Evolutionary conservation across 2,329 filamentous ascomycete species (phyloP).

Genomic region (Trichothecium roseum): DNA sequence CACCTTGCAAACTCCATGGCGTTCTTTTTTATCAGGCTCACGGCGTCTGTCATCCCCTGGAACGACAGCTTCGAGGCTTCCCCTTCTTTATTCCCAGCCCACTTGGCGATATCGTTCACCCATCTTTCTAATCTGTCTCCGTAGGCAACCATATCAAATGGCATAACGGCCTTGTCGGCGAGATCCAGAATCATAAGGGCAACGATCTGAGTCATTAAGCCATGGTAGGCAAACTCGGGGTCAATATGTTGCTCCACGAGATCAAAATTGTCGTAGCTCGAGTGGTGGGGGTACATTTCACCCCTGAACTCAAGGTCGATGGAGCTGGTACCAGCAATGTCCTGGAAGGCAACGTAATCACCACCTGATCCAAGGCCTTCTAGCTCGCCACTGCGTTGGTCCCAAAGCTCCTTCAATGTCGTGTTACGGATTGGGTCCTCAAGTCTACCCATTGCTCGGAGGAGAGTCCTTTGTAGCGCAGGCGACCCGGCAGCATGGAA

Average conservation of each 20-base stretch:
- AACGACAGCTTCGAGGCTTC: conserved; percentile 14
- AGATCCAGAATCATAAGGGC: conserved; percentile 78
- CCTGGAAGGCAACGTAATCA: conserved; percentile 85
- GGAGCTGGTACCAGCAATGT: conserved; percentile 80
- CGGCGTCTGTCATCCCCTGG: conserved; percentile 39
- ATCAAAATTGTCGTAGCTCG: conserved; percentile 81
- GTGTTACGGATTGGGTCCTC: conserved; percentile 61
- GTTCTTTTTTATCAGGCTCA: conserved; percentile 41
- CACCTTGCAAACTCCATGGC: conserved; percentile 58
- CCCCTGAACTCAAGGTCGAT: conserved; percentile 75
- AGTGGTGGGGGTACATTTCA: conserved; percentile 59
- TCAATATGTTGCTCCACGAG: conserved; percentile 77
- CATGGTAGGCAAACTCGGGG: conserved; percentile 74
- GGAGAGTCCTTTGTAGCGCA: conserved; percentile 61
- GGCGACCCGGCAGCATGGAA: conserved; percentile 77
- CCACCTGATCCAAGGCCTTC: conserved; percentile 63
- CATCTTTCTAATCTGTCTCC: conserved; percentile 54
- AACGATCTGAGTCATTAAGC: conserved; percentile 66
- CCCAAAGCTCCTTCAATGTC: conserved; percentile 68
- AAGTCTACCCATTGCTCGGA: conserved; percentile 64
- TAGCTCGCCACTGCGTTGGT: conserved; percentile 49
- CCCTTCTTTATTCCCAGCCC: conserved; percentile 34
- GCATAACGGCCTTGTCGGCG: conserved; percentile 68
- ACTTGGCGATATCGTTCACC: conserved; percentile 55
- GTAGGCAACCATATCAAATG: conserved; percentile 71